Conservation (phyloP, 176 grass and related monocot genomes). For the Bonia amplexicaulis region DNA sequence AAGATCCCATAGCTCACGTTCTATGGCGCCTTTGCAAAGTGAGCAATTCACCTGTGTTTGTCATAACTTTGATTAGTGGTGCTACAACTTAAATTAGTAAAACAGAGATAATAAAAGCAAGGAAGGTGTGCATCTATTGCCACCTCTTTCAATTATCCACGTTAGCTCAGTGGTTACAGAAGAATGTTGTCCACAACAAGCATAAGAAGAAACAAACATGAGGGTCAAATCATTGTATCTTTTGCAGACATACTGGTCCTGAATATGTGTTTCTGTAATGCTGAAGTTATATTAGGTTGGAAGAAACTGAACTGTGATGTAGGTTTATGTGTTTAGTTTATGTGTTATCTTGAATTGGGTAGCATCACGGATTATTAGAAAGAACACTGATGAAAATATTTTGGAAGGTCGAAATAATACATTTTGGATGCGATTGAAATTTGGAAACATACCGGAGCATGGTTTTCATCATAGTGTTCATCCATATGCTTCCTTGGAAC, state of each 20-base stretch:
- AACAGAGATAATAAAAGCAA: not conserved
- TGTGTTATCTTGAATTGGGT: not conserved
- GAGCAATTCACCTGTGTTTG: slow-evolving; percentile 60
- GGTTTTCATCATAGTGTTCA: slow-evolving; percentile 57
- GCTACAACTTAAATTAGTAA: not conserved
- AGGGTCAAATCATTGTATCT: not conserved
- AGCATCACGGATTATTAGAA: not conserved
- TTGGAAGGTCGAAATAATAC: not conserved
- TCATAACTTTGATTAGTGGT: slow-evolving; percentile 28
- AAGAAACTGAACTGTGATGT: not conserved
- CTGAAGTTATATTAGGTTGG: not conserved
- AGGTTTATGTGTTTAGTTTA: not conserved
- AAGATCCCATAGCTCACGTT: slow-evolving; percentile 70
- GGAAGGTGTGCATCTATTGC: not conserved
- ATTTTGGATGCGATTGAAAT: slow-evolving; percentile 13
- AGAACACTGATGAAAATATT: not conserved
- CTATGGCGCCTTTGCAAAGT: slow-evolving; percentile 56
- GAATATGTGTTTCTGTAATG: not conserved
- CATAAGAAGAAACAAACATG: not conserved
- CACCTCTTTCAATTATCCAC: not conserved
- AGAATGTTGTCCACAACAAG: not conserved
- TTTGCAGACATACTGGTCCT: not conserved
- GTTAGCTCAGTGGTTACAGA: not conserved
- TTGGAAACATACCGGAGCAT: slow-evolving; percentile 46
- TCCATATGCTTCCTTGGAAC: slow-evolving; percentile 58